Percentiles rank a stretch among this genome's conserved stretches.
These are phyloP conservation scores for Capsicum pubescens DNA, from an alignment of 257 asterid species.

Conservation along the genomic window DNA sequence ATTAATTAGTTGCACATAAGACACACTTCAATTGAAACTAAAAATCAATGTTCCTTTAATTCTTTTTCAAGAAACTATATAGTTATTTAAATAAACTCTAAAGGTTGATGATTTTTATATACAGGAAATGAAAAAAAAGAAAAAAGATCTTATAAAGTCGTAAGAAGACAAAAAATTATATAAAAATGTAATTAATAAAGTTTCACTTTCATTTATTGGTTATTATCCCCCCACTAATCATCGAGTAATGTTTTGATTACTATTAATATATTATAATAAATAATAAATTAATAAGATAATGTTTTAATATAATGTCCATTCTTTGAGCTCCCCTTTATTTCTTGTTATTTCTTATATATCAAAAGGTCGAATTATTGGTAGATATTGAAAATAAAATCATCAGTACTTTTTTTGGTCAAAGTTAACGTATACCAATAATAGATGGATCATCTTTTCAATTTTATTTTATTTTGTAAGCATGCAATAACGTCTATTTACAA, in stretches of 20 bases:
- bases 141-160: not conserved
- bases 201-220: not conserved
- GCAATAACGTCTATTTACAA: not conserved
- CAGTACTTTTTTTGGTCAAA: slow-evolving; percentile 9
- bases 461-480: not conserved
- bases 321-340: too few species aligned
- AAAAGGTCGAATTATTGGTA: slow-evolving; percentile 15
- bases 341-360: not conserved
- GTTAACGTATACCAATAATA: not conserved
- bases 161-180: not conserved
- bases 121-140: not conserved
- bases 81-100: not conserved
- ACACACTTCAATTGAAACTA: not conserved
- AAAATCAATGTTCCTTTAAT: not conserved
- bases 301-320: too few species aligned
- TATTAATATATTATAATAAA: not conserved
- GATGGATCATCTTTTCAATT: slow-evolving; percentile 10
- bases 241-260: not conserved
- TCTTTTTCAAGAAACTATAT: not conserved
- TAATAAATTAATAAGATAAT: not conserved
- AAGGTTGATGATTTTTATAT: not conserved
- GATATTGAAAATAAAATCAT: not conserved
- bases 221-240: slow-evolving; percentile 5
- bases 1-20: not conserved
- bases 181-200: not conserved